Conservation (phyloP, 2,329 filamentous ascomycete species). For the Fusarium sp. region DNA sequence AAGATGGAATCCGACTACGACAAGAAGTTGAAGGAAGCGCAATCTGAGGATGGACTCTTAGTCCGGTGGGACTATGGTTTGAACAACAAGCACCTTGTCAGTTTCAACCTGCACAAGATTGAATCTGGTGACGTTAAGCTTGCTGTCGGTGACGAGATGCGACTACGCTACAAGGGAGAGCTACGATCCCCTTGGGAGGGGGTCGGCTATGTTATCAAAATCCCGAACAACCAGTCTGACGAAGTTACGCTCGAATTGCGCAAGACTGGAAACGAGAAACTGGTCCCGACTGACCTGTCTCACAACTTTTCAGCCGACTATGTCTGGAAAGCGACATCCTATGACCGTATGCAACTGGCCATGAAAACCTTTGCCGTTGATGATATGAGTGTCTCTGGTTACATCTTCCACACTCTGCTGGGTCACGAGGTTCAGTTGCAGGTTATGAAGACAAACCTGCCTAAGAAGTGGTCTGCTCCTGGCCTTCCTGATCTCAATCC, state of each 20-base stretch:
- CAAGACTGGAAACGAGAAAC: slow-evolving; percentile 95
- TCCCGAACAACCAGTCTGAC: slow-evolving; percentile 98
- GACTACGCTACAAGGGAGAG: slow-evolving; percentile 94
- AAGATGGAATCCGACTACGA: slow-evolving; percentile 99
- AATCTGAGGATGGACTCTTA: slow-evolving; percentile 94
- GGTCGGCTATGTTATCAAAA: slow-evolving; percentile 98
- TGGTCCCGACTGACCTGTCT: slow-evolving; percentile 93
- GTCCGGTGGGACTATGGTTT: slow-evolving; percentile 95
- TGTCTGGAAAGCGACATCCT: slow-evolving; percentile 99
- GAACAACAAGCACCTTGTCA: slow-evolving; percentile 97
- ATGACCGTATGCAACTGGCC: slow-evolving; percentile 98
- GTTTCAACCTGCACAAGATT: slow-evolving; percentile 95
- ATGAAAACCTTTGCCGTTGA: slow-evolving; percentile 99
- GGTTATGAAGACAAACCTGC: slow-evolving; percentile 94
- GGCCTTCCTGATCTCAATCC: slow-evolving; percentile 93
- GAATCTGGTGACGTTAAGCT: slow-evolving; percentile 98
- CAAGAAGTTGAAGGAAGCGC: slow-evolving; percentile 97
- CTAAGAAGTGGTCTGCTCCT: slow-evolving; percentile 96
- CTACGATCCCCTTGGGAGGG: slow-evolving; percentile 94
- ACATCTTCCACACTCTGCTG: slow-evolving; percentile 96
- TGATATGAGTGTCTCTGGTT: slow-evolving; percentile 97
- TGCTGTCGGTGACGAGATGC: slow-evolving; percentile 98
- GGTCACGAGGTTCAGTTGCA: slow-evolving; percentile 95
- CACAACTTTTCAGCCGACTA: slow-evolving; percentile 99
- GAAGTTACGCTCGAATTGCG: slow-evolving; percentile 96